These are phyloP conservation scores for Sarocladium brachiariae DNA, from an alignment of 2,329 filamentous ascomycete species.

Conservation along the genomic window DNA sequence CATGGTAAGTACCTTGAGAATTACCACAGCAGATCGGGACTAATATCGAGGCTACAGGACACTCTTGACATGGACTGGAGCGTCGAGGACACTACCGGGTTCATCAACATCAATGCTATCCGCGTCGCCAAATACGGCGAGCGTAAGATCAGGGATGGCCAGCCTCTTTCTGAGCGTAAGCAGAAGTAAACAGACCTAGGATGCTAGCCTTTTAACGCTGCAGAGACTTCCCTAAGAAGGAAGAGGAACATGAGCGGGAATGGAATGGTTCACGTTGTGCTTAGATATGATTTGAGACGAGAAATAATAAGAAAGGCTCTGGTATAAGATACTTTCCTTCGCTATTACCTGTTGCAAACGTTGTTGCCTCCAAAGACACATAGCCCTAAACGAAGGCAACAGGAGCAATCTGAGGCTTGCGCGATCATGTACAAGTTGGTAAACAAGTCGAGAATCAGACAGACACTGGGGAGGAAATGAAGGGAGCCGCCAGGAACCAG, in stretches of 20 bases:
- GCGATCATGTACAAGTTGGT: too few species aligned
- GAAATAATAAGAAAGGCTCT: neutral
- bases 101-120: slow-evolving; percentile 65
- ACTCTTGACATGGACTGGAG: slow-evolving; percentile 52
- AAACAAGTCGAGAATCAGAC: too few species aligned
- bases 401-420: too few species aligned
- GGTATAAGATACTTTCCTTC: neutral
- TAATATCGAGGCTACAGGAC: neutral
- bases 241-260: neutral
- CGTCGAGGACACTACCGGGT: slow-evolving; percentile 60
- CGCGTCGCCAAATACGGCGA: slow-evolving; percentile 44
- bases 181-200: neutral
- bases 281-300: neutral
- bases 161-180: slow-evolving; percentile 27
- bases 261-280: neutral
- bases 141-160: slow-evolving; percentile 25
- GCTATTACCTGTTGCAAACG: too few species aligned
- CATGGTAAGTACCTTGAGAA: slow-evolving; percentile 43
- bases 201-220: neutral
- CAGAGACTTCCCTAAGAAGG: neutral
- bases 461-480: too few species aligned
- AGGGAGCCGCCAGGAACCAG: too few species aligned
- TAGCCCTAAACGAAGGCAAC: too few species aligned
- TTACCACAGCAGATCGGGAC: slow-evolving; percentile 23
- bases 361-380: neutral